phyloP scores from a whole-genome alignment of 2,329 filamentous ascomycete species.

The Pestalotiopsis fici region DNA sequence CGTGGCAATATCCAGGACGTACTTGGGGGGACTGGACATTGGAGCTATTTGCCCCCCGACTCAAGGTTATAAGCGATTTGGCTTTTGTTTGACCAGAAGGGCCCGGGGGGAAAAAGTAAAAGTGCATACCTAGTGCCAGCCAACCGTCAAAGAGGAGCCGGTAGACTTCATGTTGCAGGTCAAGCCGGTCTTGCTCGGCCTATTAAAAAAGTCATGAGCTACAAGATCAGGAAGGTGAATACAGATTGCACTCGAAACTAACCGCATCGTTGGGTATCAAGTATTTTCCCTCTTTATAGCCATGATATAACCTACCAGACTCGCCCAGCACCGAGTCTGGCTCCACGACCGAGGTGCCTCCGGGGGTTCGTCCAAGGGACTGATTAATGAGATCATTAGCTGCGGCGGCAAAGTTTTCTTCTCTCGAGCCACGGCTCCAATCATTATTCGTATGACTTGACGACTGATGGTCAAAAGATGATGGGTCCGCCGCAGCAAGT shows the following conservation, averaged over 20 bases:
- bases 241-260: neutral
- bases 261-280: conserved; percentile 5
- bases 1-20: neutral
- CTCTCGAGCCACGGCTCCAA: neutral
- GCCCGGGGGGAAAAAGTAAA: neutral
- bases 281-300: conserved; percentile 5
- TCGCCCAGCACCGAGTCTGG: conserved; percentile 1
- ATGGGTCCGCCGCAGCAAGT: neutral
- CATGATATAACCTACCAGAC: neutral
- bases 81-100: too few species aligned
- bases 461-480: neutral
- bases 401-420: neutral
- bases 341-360: neutral
- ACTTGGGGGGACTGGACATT: neutral
- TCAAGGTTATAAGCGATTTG: too few species aligned
- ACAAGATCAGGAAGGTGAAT: too few species aligned
- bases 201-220: neutral
- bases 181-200: conserved; percentile 12
- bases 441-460: neutral
- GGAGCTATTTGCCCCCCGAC: too few species aligned
- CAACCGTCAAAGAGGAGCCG: conserved; percentile 3
- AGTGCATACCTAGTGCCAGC: neutral
- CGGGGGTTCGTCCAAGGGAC: neutral
- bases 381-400: conserved; percentile 1
- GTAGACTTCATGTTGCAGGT: conserved; percentile 10